phyloP scores from a whole-genome alignment of 2,329 filamentous ascomycete species.

The Ramularia collo-cygni region DNA sequence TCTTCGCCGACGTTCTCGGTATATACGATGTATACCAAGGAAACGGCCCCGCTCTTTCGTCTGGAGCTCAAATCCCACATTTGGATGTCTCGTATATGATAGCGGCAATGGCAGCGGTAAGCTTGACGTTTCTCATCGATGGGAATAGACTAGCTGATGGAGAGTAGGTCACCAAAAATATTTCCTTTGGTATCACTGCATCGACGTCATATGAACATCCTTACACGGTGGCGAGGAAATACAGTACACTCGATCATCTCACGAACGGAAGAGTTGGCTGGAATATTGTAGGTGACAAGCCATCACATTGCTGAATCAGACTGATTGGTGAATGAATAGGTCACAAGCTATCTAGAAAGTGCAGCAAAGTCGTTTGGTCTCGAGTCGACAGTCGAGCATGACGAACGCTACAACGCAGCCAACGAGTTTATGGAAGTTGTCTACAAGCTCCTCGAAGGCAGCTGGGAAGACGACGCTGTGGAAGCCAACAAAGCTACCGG shows the following conservation, averaged over 20 bases:
- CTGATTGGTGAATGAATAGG: too few species aligned
- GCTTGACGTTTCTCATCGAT: too few species aligned
- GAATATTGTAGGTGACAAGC: conserved; percentile 50
- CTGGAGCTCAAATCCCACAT: conserved; percentile 61
- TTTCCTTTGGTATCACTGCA: conserved; percentile 34
- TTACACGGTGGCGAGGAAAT: conserved; percentile 30
- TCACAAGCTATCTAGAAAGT: conserved; percentile 43
- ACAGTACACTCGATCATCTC: conserved; percentile 33
- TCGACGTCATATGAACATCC: conserved; percentile 34
- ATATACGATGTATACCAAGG: conserved; percentile 43
- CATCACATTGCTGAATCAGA: too few species aligned
- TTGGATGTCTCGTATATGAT: conserved; percentile 45
- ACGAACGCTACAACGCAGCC: conserved; percentile 43
- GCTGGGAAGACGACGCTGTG: conserved; percentile 25
- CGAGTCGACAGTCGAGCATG: conserved; percentile 41
- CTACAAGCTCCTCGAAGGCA: conserved; percentile 27
- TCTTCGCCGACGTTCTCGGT: conserved; percentile 46
- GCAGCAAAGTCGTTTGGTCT: conserved; percentile 44
- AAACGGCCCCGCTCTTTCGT: conserved; percentile 45
- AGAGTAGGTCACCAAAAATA: conserved; percentile 38
- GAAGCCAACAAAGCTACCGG: conserved; percentile 51
- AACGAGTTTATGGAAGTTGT: conserved; percentile 38
- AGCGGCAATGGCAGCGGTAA: conserved; percentile 36
- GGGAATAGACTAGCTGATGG: too few species aligned
- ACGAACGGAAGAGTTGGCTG: conserved; percentile 35